Percentiles rank a stretch among this genome's conserved stretches.
phyloP scores from a whole-genome alignment of 75 land plant genomes.

The Cupressus sempervirens region DNA sequence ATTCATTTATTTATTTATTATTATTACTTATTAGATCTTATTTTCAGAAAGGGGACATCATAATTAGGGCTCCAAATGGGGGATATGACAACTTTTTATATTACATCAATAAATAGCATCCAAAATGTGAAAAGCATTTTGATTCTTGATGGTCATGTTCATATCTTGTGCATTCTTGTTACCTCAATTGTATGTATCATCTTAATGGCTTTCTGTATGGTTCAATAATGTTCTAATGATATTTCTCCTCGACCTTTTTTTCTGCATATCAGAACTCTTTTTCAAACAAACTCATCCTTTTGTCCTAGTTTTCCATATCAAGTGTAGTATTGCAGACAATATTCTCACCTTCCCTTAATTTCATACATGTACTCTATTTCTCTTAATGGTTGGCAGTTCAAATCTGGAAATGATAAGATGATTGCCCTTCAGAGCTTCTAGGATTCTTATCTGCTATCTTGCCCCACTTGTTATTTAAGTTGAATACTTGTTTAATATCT shows the following conservation, averaged over 20 bases:
- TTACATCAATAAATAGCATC: background rate
- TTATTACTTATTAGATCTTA: too few relatives aligned
- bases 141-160: background rate
- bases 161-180: background rate
- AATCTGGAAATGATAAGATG: background rate
- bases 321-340: background rate
- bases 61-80: too few relatives aligned
- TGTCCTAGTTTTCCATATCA: background rate
- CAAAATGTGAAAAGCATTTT: background rate
- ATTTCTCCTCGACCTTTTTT: background rate
- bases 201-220: background rate
- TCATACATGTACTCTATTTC: background rate
- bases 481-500: too few relatives aligned
- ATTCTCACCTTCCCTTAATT: background rate
- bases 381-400: background rate
- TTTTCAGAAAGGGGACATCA: too few relatives aligned
- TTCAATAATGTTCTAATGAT: too few relatives aligned
- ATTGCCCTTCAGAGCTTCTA: background rate
- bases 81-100: too few relatives aligned
- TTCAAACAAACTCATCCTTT: background rate
- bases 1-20: too few relatives aligned
- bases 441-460: background rate
- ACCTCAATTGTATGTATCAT: background rate
- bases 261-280: background rate
- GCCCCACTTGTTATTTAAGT: background rate